A percentile compares a stretch with the other conserved stretches of the same genome.
phyloP scores from a whole-genome alignment of 257 asterid species.

The Henckelia pumila region DNA sequence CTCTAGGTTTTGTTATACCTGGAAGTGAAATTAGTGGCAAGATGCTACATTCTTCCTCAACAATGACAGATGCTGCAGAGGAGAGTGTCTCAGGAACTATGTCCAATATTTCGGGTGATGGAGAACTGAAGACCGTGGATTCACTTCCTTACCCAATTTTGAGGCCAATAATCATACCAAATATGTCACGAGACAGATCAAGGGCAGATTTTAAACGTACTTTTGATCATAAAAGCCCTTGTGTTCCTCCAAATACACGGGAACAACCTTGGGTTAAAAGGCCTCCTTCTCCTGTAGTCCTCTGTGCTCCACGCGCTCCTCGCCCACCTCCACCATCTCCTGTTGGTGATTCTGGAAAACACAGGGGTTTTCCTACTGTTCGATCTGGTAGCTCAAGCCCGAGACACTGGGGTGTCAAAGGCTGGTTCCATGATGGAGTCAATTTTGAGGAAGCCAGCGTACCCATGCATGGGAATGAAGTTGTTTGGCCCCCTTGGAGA shows the following conservation, averaged over 20 bases:
- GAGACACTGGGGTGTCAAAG: slow-evolving; percentile 97
- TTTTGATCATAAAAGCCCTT: slow-evolving; percentile 91
- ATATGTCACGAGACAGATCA: slow-evolving; percentile 86
- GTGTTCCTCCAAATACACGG: slow-evolving; percentile 84
- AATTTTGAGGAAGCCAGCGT: slow-evolving; percentile 82
- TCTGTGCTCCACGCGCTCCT: slow-evolving; percentile 97
- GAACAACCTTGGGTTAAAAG: slow-evolving; percentile 92
- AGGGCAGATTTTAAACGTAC: slow-evolving; percentile 75
- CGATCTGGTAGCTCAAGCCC: slow-evolving; percentile 99
- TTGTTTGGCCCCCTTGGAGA: slow-evolving; percentile 98
- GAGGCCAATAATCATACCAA: slow-evolving; percentile 96
- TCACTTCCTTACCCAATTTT: slow-evolving; percentile 87
- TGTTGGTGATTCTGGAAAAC: slow-evolving; percentile 83
- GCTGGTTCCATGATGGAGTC: slow-evolving; percentile 94
- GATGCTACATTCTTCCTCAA: slow-evolving; percentile 75
- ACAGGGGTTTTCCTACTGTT: slow-evolving; percentile 91
- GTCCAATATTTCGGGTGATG: slow-evolving; percentile 64
- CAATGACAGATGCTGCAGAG: slow-evolving; percentile 66
- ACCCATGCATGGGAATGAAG: slow-evolving; percentile 86
- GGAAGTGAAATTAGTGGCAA: slow-evolving; percentile 82
- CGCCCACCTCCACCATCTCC: slow-evolving; percentile 98
- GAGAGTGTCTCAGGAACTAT: slow-evolving; percentile 73
- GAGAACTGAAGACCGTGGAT: slow-evolving; percentile 72
- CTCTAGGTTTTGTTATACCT: slow-evolving; percentile 87
- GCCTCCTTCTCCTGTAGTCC: slow-evolving; percentile 99